Evolutionary conservation across 768 basidiomycete genomes (phyloP).

Genomic region (Fistulinella prunicolor): DNA sequence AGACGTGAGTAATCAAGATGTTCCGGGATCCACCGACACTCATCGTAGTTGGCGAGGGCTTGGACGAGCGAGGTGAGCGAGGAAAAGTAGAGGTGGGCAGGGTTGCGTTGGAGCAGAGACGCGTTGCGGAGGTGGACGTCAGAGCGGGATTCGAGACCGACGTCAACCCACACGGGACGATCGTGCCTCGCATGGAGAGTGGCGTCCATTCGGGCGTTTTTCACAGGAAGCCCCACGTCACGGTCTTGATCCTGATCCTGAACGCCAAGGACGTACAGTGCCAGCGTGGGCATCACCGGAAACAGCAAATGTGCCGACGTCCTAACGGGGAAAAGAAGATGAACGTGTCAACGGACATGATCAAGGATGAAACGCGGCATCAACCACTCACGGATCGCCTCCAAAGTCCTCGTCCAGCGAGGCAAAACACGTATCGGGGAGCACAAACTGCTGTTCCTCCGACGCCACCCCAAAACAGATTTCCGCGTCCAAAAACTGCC

Average conservation of each 20-base stretch:
- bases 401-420: conserved; percentile 49
- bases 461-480: conserved; percentile 52
- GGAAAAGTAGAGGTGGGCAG: conserved; percentile 48
- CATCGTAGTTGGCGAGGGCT: conserved; percentile 54
- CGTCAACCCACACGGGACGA: conserved; percentile 38
- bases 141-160: conserved; percentile 48
- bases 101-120: conserved; percentile 54
- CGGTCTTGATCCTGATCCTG: conserved; percentile 11
- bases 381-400: conserved; percentile 27
- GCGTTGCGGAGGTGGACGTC: conserved; percentile 64
- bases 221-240: conserved; percentile 13
- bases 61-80: conserved; percentile 50
- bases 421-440: conserved; percentile 53
- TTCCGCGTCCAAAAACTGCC: conserved; percentile 48
- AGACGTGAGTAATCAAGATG: conserved; percentile 52
- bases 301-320: conserved; percentile 52
- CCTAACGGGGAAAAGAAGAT: no score
- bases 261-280: conserved; percentile 50
- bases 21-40: conserved; percentile 55
- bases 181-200: conserved; percentile 1
- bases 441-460: conserved; percentile 55
- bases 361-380: neutral
- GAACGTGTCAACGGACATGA: neutral
- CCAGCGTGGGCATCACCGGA: conserved; percentile 51
- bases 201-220: neutral